These are phyloP conservation scores for Immersiella caudata DNA, from an alignment of 495 filamentous ascomycete genomes.

Conservation along the genomic window DNA sequence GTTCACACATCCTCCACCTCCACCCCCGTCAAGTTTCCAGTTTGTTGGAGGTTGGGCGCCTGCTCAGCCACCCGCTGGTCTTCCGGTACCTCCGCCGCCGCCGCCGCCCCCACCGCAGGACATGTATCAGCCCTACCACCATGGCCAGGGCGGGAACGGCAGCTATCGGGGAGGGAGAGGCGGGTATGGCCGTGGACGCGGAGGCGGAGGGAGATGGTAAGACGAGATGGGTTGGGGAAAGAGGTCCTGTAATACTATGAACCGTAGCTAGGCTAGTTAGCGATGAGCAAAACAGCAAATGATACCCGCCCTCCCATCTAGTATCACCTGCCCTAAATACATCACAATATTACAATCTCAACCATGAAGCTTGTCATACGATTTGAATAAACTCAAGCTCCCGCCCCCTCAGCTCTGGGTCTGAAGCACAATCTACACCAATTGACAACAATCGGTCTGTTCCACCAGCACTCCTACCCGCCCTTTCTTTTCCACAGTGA, in stretches of 20 bases:
- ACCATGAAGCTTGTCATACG: background rate
- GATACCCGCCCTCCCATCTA: background rate
- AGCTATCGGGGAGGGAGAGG: slow-evolving; percentile 27
- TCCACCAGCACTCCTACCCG: no score
- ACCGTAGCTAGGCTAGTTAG: background rate
- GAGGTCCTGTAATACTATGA: background rate
- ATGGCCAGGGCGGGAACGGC: slow-evolving; percentile 20
- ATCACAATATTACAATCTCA: no score
- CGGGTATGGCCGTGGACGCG: slow-evolving; percentile 26
- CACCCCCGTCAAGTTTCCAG: slow-evolving; percentile 7
- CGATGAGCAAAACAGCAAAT: background rate
- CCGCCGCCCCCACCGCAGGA: slow-evolving; percentile 31
- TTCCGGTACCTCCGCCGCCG: slow-evolving; percentile 20
- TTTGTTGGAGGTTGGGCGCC: slow-evolving; percentile 27
- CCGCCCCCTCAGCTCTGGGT: background rate
- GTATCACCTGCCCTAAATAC: no score
- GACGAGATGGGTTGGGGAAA: background rate
- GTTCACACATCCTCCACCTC: slow-evolving; percentile 32
- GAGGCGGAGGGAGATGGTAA: slow-evolving; percentile 15
- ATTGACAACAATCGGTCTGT: background rate
- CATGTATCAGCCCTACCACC: slow-evolving; percentile 15
- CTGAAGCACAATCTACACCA: background rate
- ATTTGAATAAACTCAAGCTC: background rate
- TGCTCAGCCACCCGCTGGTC: slow-evolving; percentile 26
- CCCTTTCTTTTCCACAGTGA: background rate